Conservation (phyloP, 768 basidiomycete genomes). For the Lactarius akahatsu region DNA sequence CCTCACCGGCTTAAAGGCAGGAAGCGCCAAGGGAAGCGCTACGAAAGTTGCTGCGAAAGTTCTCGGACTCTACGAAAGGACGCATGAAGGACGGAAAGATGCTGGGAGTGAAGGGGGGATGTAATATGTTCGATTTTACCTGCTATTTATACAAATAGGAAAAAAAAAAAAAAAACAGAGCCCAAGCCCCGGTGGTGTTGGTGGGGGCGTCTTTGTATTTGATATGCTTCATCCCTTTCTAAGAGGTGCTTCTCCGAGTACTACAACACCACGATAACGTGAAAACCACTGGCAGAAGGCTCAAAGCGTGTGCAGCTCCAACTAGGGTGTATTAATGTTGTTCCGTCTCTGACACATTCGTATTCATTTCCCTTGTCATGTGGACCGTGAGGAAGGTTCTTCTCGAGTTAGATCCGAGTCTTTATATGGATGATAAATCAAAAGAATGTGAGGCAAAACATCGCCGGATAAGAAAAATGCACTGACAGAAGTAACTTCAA, state of each 20-base stretch:
- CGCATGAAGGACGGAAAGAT: not conserved
- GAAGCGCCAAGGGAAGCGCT: not conserved
- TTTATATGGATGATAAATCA: not conserved
- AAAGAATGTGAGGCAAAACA: not conserved
- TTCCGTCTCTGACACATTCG: not conserved
- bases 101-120: not conserved
- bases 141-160: not conserved
- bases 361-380: not conserved
- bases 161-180: not conserved
- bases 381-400: too few relatives aligned
- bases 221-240: not conserved
- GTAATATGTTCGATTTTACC: not conserved
- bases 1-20: not conserved
- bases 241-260: not conserved
- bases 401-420: too few relatives aligned
- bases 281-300: not conserved
- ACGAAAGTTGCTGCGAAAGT: not conserved
- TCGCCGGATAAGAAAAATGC: not conserved
- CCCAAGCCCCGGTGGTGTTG: not conserved
- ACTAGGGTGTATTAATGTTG: not conserved
- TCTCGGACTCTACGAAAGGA: not conserved
- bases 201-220: not conserved
- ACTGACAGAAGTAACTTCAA: too few relatives aligned
- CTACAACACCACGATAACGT: not conserved
- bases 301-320: not conserved